Evolutionary conservation across 2,329 filamentous ascomycete genomes (phyloP), one percentile per base, ranked within the genome.

Genomic region (Sordariomycetes sp.): DNA sequence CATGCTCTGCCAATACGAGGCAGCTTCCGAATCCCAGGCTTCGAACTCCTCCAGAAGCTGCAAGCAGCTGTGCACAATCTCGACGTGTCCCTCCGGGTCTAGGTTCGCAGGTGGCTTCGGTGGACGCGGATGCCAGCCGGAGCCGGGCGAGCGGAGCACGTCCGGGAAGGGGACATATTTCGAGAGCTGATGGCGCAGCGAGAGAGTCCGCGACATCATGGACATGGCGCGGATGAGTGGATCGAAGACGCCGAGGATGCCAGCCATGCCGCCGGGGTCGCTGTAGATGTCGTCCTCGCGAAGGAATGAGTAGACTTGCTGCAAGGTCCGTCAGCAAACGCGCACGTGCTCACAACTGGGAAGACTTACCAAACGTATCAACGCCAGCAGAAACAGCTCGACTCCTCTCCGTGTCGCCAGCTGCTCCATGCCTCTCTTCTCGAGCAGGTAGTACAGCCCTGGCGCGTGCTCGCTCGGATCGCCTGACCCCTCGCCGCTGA

Each of bases 271-370:
- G 3, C 52, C 51, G 2, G 53, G 51, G 16, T 57, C 51, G 11
- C 39, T 47, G 25, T 57, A 57, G 0, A 32, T 46, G 24, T 48
- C 49, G 21, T 57, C 51, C 6, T 49, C 42, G 10, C 51, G 45
- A 1, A 56, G 9, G 32, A 56, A 57, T 3, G 50, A 51, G 31
- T 55, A 53, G 4, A 54, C 42, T 49, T 57, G 53, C 54, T 56
- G 9, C 17, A 30, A 11, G 16, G 5, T 10, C 14, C 6, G 16
- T 16, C 17, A 21, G 32, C 24, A 15, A 28, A 17, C 16, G 5
- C 15, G 10, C 6, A 7, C 14, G 18, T 32, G 16, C 16, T 15
- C 4, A 18, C 5, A 15, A 12, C 15, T 9, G 27, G 18, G 9
- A 27, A 30, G 9, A 48, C 51, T 39, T 38, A 57, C 54, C 35